Percentiles rank a stretch among this genome's conserved stretches.
Conservation (phyloP, 2,329 filamentous ascomycete species). For the Stachybotrys echinatus region DNA sequence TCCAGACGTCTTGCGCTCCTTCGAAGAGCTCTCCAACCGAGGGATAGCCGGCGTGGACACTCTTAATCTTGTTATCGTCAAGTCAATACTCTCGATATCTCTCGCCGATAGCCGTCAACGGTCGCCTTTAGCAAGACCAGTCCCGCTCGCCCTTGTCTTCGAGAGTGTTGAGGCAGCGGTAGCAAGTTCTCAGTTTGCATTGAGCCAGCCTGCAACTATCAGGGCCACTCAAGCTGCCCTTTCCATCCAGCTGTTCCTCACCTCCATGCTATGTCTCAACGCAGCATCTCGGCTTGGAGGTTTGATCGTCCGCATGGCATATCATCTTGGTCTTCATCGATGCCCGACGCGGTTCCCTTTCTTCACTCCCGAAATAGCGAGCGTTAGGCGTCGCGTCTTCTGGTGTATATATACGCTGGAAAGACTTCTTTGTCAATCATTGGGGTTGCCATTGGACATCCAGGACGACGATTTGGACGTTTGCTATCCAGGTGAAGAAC, state of each 20-base stretch:
- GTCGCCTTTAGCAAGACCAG: conserved; percentile 13
- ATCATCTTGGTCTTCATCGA: conserved; percentile 53
- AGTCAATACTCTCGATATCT: conserved; percentile 47
- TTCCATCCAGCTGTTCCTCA: conserved; percentile 47
- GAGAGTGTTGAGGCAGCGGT: conserved; percentile 43
- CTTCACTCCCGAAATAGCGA: conserved; percentile 39
- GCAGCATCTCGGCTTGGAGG: conserved; percentile 52
- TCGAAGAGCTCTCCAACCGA: conserved; percentile 35
- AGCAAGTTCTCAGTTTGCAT: conserved; percentile 38
- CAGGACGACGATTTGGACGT: conserved; percentile 54
- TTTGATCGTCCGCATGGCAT: conserved; percentile 48
- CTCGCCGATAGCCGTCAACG: conserved; percentile 45
- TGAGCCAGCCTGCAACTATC: conserved; percentile 41
- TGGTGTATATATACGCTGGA: conserved; percentile 54
- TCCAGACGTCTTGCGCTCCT: conserved; percentile 39
- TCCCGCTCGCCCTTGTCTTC: conserved; percentile 41
- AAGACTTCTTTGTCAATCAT: conserved; percentile 48
- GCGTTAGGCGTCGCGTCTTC: conserved; percentile 46
- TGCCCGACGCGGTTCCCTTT: conserved; percentile 48
- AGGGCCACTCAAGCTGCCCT: conserved; percentile 44
- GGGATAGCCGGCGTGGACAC: conserved; percentile 22
- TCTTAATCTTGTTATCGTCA: conserved; percentile 36
- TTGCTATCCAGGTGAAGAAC: conserved; percentile 45
- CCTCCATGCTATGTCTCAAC: conserved; percentile 51
- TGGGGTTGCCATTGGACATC: conserved; percentile 49